These are phyloP conservation scores for Penicillium glabrum DNA, from an alignment of 2,329 filamentous ascomycete genomes.

Conservation along the genomic window DNA sequence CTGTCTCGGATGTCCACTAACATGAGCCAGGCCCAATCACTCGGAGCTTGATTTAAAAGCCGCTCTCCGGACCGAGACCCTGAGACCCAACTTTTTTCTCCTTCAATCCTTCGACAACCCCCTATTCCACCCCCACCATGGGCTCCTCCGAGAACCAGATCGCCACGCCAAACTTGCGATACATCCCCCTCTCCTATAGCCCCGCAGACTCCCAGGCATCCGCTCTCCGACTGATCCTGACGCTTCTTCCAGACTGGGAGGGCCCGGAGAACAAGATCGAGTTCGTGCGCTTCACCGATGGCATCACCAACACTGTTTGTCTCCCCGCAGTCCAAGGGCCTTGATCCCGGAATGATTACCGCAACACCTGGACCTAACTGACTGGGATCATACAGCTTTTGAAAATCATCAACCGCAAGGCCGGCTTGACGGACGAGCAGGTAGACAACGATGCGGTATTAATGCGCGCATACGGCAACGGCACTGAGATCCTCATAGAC, in stretches of 20 bases:
- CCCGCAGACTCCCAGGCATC: constrained; percentile 74
- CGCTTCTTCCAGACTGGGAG: constrained; percentile 81
- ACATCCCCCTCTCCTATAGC: constrained; percentile 77
- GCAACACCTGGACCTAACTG: constrained; percentile 10
- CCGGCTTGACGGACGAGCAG: constrained; percentile 71
- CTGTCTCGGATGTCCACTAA: constrained; percentile 7
- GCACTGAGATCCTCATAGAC: constrained; percentile 93
- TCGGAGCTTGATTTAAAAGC: constrained; percentile 6
- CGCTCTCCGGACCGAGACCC: neutral
- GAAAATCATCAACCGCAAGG: constrained; percentile 51
- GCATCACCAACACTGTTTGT: constrained; percentile 89
- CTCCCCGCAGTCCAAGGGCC: neutral
- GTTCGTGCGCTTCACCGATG: constrained; percentile 90
- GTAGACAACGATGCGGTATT: constrained; percentile 83
- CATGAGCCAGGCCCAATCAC: constrained; percentile 2
- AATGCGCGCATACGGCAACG: constrained; percentile 89
- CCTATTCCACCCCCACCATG: constrained; percentile 21
- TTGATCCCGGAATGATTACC: neutral
- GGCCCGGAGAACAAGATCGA: constrained; percentile 71
- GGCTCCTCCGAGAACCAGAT: constrained; percentile 22
- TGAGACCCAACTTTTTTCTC: neutral
- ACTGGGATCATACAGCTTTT: constrained; percentile 43
- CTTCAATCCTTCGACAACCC: constrained; percentile 1
- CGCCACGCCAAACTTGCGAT: constrained; percentile 32
- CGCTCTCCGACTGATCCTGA: constrained; percentile 74